These are phyloP conservation scores for Euphorbia pulcherrima DNA, from an alignment of 345 rosid species.

Conservation along the genomic window DNA sequence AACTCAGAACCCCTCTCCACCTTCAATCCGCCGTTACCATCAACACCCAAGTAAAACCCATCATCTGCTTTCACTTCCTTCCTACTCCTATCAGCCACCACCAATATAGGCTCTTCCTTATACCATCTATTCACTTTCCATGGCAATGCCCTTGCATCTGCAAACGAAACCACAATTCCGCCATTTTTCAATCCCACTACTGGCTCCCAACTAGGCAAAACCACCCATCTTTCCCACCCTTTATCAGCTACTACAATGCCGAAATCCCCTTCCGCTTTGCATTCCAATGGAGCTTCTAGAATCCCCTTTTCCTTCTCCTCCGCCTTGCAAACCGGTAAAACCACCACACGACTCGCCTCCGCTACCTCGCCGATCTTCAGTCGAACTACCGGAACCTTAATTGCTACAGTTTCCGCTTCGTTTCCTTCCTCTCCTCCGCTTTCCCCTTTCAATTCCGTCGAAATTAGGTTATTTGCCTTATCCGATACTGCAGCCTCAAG, in stretches of 20 bases:
- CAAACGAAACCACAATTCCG: constrained; percentile 67
- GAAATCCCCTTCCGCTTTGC: constrained; percentile 55
- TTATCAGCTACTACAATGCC: constrained; percentile 72
- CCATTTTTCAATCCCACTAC: constrained; percentile 40
- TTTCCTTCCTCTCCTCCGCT: constrained; percentile 21
- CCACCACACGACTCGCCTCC: constrained; percentile 55
- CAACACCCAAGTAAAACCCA: constrained; percentile 57
- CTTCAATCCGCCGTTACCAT: constrained; percentile 34
- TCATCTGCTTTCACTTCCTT: constrained; percentile 49
- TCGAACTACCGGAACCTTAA: constrained; percentile 68
- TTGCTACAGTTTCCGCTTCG: constrained; percentile 24
- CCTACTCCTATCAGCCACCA: constrained; percentile 58
- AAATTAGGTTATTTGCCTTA: constrained; percentile 44
- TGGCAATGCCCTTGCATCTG: constrained; percentile 64
- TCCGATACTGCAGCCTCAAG: constrained; percentile 59
- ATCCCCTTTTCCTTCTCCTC: constrained; percentile 49
- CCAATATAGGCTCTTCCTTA: constrained; percentile 69
- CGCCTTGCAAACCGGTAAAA: constrained; percentile 71
- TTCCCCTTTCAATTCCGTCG: constrained; percentile 44
- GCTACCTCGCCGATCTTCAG: constrained; percentile 73
- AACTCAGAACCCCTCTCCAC: constrained; percentile 67
- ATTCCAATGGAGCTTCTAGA: constrained; percentile 60
- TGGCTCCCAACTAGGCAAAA: constrained; percentile 69
- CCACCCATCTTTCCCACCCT: constrained; percentile 88
- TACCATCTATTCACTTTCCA: constrained; percentile 71